Base-by-base conservation (phyloP, 2,329 filamentous ascomycete species). In the Colletotrichum musae region DNA sequence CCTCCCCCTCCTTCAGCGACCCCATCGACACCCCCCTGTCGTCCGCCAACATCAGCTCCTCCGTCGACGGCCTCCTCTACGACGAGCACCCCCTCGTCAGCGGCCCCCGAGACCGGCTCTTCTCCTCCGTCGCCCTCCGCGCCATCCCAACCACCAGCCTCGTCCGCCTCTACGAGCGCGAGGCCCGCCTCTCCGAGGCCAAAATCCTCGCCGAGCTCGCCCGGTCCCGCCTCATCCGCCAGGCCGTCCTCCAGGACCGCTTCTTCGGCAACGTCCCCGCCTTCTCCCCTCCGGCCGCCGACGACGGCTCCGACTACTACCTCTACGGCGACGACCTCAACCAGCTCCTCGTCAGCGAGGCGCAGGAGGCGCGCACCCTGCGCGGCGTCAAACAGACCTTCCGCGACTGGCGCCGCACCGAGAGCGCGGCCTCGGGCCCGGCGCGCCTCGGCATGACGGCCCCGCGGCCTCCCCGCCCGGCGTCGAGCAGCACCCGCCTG, bases 151-250 rank as follows among this genome's bases (percentile, higher is more conserved):
- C 56, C 12, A 45, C 12, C 9, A 28, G 48, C 24, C 43, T 69
- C 18, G 51, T 69, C 18, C n/a, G 58, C 13, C 43, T 56, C 56
- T 66, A 58, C 26, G 67, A 69, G 50, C 62, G 51, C 3, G 54
- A 67, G n/a, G 47, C 62, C 24, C 62, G 62, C 24, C 41, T 60
- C 13, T 66, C 67, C 32, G 67, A 69, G 51, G 56, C 48, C 2
- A 65, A 32, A 3, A 69, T 69, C 24, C 43, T 21, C 18, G 32
- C 41, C 1, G 67, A 69, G 62, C 63, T 69, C 4, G 63, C 56
- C n/a, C 45, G 54, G 32, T 41, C 56, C 15, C 59, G 51, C 32
- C n/a, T 69, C 18, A 26, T 66, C 18, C 67, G 67, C 13, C 56
- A 61, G 51, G 41, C 50, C 36, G 51, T 69, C 18, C 28, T 69